Conservation (phyloP, 495 filamentous ascomycete species). For the Podospora bellae-mahoneyi region DNA sequence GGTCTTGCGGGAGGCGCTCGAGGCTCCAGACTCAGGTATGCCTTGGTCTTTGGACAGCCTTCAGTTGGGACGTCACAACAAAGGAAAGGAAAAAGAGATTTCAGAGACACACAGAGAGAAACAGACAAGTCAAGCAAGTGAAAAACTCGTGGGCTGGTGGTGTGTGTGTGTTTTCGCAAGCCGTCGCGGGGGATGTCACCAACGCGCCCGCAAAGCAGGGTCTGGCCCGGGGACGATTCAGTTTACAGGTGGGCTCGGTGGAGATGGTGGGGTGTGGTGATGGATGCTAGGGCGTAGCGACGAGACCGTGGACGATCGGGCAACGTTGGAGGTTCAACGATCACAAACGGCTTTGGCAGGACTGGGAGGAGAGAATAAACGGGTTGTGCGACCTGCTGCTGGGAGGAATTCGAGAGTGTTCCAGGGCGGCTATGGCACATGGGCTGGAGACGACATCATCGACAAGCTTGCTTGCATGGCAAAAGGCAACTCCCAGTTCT, state of each 20-base stretch:
- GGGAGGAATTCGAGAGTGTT: not conserved
- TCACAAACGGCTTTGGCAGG: not conserved
- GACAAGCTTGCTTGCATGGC: constrained; percentile 6
- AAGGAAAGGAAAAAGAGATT: not conserved
- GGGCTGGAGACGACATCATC: constrained; percentile 4
- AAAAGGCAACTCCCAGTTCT: not conserved
- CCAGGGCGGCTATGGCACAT: not conserved
- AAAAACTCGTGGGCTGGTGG: not conserved
- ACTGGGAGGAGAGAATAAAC: not conserved
- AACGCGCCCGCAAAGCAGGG: constrained; percentile 5
- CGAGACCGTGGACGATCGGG: not conserved
- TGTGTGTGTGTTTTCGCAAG: not conserved
- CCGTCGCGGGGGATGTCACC: not conserved
- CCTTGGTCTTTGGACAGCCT: not conserved
- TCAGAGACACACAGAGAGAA: constrained; percentile 1
- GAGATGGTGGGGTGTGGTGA: constrained; percentile 5
- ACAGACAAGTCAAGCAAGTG: not conserved
- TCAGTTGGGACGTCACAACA: constrained; percentile 3
- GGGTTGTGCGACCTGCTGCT: not conserved
- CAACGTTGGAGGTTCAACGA: not conserved
- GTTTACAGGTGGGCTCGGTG: constrained; percentile 5
- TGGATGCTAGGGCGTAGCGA: not conserved
- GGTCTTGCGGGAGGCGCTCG: not conserved
- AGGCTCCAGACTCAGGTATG: not conserved
- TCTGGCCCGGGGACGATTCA: constrained; percentile 5